A percentile compares a stretch with the other conserved stretches of the same genome.
Evolutionary conservation across 176 grass and related monocot genomes (phyloP).

Genomic region (Phoenix roebelenii): DNA sequence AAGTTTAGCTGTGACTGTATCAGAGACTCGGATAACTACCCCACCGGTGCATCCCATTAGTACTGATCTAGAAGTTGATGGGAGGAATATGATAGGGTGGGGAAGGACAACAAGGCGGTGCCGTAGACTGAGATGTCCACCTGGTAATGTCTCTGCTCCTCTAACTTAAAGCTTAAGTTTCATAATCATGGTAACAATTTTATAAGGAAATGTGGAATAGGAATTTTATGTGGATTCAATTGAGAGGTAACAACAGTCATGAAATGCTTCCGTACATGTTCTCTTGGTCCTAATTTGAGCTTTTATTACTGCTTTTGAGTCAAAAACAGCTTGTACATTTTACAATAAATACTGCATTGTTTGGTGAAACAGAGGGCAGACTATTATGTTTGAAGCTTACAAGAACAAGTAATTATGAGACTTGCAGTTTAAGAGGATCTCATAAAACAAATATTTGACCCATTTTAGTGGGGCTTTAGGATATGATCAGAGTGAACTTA

Average conservation of each 20-base stretch:
- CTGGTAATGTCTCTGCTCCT: slow-evolving; percentile 28
- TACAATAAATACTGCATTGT: background rate
- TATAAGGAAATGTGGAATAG: background rate
- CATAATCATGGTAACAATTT: background rate
- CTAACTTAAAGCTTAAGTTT: slow-evolving; percentile 14
- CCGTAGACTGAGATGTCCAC: slow-evolving; percentile 40
- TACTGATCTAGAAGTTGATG: slow-evolving; percentile 24
- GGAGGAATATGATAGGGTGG: slow-evolving; percentile 35
- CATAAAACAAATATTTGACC: no score
- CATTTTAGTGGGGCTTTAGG: no score
- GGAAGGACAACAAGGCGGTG: slow-evolving; percentile 69
- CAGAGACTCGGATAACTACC: slow-evolving; percentile 7
- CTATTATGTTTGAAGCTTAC: no score
- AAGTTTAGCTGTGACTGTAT: slow-evolving; percentile 12
- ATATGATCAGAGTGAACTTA: no score
- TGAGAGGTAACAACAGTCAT: slow-evolving; percentile 5
- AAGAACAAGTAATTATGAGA: no score
- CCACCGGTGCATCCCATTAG: slow-evolving; percentile 14
- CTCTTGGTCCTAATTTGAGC: slow-evolving; percentile 31
- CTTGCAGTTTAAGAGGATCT: no score
- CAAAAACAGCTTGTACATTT: slow-evolving; percentile 21
- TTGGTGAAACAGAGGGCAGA: no score
- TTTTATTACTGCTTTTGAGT: slow-evolving; percentile 19
- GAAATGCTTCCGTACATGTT: slow-evolving; percentile 16
- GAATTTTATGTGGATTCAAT: background rate